Base-by-base conservation (phyloP, 306 rosid species). In the Fagus sylvatica region DNA sequence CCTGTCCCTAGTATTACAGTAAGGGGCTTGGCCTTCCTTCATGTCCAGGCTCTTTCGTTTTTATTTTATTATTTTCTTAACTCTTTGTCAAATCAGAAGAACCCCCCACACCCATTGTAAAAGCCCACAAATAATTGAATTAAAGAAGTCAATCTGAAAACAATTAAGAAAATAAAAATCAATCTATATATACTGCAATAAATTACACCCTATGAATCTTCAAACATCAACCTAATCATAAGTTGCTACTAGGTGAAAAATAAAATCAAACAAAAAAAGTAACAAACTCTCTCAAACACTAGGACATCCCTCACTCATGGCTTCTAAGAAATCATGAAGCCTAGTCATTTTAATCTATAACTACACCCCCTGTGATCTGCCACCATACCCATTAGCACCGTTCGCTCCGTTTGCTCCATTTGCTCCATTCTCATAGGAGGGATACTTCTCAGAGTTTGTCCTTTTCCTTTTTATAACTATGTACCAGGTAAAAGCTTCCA, bases 401-500 rank as follows among this genome's bases (percentile, higher is more conserved):
- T 84, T 85, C 49, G 80, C 78, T 22, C 88, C 88, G 72, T 84
- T 85, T 41, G 80, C 78, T 22, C 88, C 88, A 72, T 84, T 85
- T 41, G 80, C 78, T 51, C 92, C 92, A 80, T 92, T 87, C 5
- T 81, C 86, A 6, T 79, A 59, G 1, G 84, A 40, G 2, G 71
- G 15, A 13, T 39, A 28, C 8, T 43, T 73, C 55, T 85, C 88
- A 49, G 66, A 53, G 66, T 80, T 85, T 33, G 86, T 19, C 3
- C 68, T 84, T 78, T 75, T 91, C 80, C 85, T 89, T 76, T 81
- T 87, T 76, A 89, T 53, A n/a, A 88, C 94, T 43, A 88, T 34
- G 51, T 83, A 74, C 97, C 97, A 87, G 41, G 97, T 91, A 76
- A 76, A 86, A 28, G 82, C 90, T 74, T 95, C 98, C 84, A 93